These are phyloP conservation scores for Paramecium caudatum DNA, from an alignment of 73 alveolate genomes.

Conservation along the genomic window DNA sequence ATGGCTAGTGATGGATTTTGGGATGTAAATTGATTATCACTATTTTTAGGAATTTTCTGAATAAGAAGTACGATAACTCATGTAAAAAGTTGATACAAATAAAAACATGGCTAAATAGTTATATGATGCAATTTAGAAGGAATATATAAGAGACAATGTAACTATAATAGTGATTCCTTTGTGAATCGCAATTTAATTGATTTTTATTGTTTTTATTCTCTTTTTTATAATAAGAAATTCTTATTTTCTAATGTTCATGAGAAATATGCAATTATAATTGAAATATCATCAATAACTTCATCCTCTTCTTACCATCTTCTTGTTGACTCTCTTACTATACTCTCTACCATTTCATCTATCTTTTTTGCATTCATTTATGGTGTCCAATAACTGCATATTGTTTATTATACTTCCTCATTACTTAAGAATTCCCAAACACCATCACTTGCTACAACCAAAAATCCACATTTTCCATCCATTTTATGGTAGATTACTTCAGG, in stretches of 20 bases:
- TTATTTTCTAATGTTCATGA: background rate
- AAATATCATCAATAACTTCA: slow-evolving; percentile 93
- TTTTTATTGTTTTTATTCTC: no score
- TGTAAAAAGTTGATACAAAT: background rate
- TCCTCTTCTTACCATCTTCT: slow-evolving; percentile 91
- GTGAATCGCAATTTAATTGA: background rate
- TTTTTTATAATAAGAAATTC: no score
- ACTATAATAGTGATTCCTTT: slow-evolving; percentile 56
- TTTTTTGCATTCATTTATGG: slow-evolving; percentile 68
- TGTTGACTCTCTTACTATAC: slow-evolving; percentile 83
- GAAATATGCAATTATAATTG: slow-evolving; percentile 76
- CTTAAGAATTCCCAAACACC: slow-evolving; percentile 96
- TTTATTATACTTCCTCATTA: slow-evolving; percentile 88
- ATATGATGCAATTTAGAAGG: slow-evolving; percentile 31
- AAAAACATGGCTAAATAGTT: slow-evolving; percentile 48
- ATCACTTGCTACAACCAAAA: slow-evolving; percentile 94
- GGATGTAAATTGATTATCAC: background rate
- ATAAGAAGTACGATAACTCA: background rate
- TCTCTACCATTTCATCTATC: slow-evolving; percentile 73
- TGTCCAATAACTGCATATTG: slow-evolving; percentile 65
- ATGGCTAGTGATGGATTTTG: slow-evolving; percentile 69
- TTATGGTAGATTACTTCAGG: slow-evolving; percentile 88
- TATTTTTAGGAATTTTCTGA: slow-evolving; percentile 61
- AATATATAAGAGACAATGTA: slow-evolving; percentile 55
- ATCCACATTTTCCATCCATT: slow-evolving; percentile 81